These are phyloP conservation scores for Ogataea degrootiae DNA, from an alignment of 805 yeast genomes.

Conservation along the genomic window DNA sequence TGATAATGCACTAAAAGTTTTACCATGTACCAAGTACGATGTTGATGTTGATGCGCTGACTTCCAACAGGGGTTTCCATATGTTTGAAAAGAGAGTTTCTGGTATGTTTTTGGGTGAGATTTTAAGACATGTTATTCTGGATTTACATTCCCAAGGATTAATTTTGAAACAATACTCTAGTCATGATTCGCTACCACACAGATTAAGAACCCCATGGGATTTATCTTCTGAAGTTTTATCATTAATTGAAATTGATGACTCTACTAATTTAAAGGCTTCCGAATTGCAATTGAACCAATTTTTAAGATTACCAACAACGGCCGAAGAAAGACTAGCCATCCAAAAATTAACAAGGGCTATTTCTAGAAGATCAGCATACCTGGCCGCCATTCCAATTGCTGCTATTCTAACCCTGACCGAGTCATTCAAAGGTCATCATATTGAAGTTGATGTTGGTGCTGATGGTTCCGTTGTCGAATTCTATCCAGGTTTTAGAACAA, in stretches of 20 bases:
- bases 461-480: conserved; percentile 94
- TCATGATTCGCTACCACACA: conserved; percentile 47
- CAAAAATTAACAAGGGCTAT: conserved; percentile 74
- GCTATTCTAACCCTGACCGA: conserved; percentile 67
- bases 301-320: conserved; percentile 63
- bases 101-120: conserved; percentile 95
- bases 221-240: conserved; percentile 83
- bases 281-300: conserved; percentile 62
- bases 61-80: conserved; percentile 80
- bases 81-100: conserved; percentile 87
- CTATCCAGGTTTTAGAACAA: conserved; percentile 84
- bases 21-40: conserved; percentile 82
- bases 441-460: conserved; percentile 85
- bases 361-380: conserved; percentile 82
- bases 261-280: conserved; percentile 65
- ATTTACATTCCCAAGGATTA: conserved; percentile 54
- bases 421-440: conserved; percentile 60
- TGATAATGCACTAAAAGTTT: conserved; percentile 70
- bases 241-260: conserved; percentile 77
- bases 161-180: conserved; percentile 51
- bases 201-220: conserved; percentile 72
- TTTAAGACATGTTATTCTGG: conserved; percentile 67
- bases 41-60: conserved; percentile 63
- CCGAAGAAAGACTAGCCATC: conserved; percentile 68
- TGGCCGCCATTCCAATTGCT: conserved; percentile 86